phyloP scores from a whole-genome alignment of 1,139 yeast genomes.

The Sugiyamaella paludigena region DNA sequence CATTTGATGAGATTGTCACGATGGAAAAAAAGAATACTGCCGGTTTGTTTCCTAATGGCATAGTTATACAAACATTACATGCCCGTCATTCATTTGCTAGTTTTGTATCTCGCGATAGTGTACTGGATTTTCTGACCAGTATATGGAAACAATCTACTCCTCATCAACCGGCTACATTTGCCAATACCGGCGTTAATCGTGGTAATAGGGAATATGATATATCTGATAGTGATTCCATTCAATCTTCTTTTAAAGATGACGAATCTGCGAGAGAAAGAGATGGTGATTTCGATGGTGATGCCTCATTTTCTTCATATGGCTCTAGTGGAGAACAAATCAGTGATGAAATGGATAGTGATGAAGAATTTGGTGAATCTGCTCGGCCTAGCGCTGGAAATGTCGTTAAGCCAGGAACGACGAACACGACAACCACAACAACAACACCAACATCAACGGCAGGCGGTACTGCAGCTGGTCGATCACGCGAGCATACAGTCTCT shows the following conservation, averaged over 20 bases:
- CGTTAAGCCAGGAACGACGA: constrained; percentile 8
- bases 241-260: constrained; percentile 11
- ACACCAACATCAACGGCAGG: background rate
- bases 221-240: constrained; percentile 12
- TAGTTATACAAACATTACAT: constrained; percentile 65
- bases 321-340: constrained; percentile 16
- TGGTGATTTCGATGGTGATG: constrained; percentile 17
- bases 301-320: constrained; percentile 13
- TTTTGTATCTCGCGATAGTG: constrained; percentile 76
- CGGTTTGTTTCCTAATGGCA: constrained; percentile 89
- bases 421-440: background rate
- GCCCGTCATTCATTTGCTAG: constrained; percentile 77
- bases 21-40: constrained; percentile 83
- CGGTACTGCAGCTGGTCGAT: constrained; percentile 1
- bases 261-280: constrained; percentile 18
- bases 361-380: constrained; percentile 25
- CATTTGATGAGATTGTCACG: constrained; percentile 65
- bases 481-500: constrained; percentile 1
- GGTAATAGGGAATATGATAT: constrained; percentile 18
- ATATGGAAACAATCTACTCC: constrained; percentile 39
- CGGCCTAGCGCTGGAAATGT: constrained; percentile 9
- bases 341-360: constrained; percentile 19
- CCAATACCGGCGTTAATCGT: constrained; percentile 27
- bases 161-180: constrained; percentile 37
- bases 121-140: constrained; percentile 58